Conservation (phyloP, 495 filamentous ascomycete genomes). For the Neurospora cerealis region DNA sequence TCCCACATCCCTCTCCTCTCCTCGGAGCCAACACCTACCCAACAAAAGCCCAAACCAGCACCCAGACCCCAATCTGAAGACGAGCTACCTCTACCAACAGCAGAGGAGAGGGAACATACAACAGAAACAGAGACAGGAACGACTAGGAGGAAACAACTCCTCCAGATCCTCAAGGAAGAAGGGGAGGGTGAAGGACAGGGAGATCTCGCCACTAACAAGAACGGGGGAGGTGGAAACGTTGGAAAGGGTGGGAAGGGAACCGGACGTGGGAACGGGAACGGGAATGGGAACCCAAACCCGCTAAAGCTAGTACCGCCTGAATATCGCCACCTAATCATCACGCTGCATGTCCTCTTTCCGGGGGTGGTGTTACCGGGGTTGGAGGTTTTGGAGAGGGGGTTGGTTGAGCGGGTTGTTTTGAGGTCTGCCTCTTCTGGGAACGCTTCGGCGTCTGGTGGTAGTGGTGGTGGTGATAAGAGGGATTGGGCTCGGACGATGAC, state of each 20-base stretch:
- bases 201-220: neutral
- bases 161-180: neutral
- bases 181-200: no score
- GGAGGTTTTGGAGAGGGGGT: conserved; percentile 66
- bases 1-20: conserved; percentile 22
- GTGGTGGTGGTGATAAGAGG: no score
- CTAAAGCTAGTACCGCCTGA: conserved; percentile 27
- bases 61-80: no score
- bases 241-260: no score
- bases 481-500: no score
- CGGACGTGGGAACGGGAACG: no score
- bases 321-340: conserved; percentile 39
- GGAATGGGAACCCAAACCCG: conserved; percentile 19
- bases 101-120: neutral
- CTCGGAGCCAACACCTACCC: neutral
- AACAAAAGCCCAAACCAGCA: no score
- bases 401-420: conserved; percentile 40
- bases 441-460: no score
- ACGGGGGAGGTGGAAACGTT: neutral
- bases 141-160: neutral
- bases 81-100: no score
- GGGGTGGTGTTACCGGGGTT: conserved; percentile 58
- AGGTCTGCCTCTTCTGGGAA: no score
- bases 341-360: conserved; percentile 57
- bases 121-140: neutral